Conservation (phyloP, 169 alveolate species). For the Haemoproteus tartakovskyi region DNA sequence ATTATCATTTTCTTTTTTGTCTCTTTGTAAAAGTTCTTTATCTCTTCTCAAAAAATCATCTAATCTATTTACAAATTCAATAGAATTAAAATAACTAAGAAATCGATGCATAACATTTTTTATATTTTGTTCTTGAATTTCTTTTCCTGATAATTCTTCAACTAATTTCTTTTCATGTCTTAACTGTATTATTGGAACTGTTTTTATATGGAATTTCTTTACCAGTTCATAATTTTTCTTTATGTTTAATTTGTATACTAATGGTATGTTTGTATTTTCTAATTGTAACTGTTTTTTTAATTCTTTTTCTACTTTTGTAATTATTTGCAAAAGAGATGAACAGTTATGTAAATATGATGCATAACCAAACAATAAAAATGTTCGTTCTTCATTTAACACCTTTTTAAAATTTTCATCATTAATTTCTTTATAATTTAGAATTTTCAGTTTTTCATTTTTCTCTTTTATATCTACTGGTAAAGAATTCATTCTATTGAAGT, state of each 20-base stretch:
- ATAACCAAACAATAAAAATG: constrained; percentile 46
- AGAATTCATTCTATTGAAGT: too few species aligned
- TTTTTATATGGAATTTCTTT: constrained; percentile 46
- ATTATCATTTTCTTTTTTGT: not conserved
- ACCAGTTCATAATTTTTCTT: constrained; percentile 20
- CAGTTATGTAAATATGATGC: constrained; percentile 41
- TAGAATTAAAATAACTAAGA: constrained; percentile 15
- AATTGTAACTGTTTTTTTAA: too few species aligned
- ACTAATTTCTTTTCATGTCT: constrained; percentile 37
- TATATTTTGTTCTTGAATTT: constrained; percentile 13
- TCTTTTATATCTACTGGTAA: not conserved
- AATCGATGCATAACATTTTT: constrained; percentile 12
- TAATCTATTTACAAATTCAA: constrained; percentile 10
- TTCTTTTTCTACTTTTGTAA: too few species aligned
- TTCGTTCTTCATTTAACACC: constrained; percentile 15
- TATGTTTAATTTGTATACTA: constrained; percentile 48
- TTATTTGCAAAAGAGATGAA: too few species aligned
- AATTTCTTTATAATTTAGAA: constrained; percentile 35
- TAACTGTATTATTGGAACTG: constrained; percentile 50
- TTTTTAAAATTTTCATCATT: constrained; percentile 30
- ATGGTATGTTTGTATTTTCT: constrained; percentile 21
- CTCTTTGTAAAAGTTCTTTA: constrained; percentile 8
- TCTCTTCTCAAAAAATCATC: constrained; percentile 49
- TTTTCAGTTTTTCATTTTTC: not conserved
- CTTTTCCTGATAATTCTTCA: constrained; percentile 53